A percentile compares a stretch with the other conserved stretches of the same genome.
Conservation (phyloP, 2,329 filamentous ascomycete genomes). For the Lachnellula suecica region DNA sequence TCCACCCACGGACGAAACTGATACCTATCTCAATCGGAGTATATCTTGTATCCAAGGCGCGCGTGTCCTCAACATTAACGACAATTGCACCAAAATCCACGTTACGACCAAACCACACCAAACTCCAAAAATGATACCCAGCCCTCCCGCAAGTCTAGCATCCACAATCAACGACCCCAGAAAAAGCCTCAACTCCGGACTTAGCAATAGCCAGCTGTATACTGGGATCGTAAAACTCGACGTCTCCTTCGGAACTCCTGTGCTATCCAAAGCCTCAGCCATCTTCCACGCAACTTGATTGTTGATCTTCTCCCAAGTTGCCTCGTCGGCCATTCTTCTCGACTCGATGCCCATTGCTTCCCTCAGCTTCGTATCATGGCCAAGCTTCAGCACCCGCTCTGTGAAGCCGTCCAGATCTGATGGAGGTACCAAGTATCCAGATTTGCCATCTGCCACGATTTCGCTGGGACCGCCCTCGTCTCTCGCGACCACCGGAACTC, state of each 20-base stretch:
- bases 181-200: slow-evolving; percentile 16
- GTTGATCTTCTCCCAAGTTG: slow-evolving; percentile 72
- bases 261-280: slow-evolving; percentile 36
- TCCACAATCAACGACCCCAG: slow-evolving; percentile 19
- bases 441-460: slow-evolving; percentile 58
- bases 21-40: background rate
- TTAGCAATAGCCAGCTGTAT: slow-evolving; percentile 25
- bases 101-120: slow-evolving; percentile 29
- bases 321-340: slow-evolving; percentile 57
- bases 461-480: slow-evolving; percentile 70
- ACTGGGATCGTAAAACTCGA: slow-evolving; percentile 18
- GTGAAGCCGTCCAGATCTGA: slow-evolving; percentile 60
- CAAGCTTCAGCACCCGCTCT: slow-evolving; percentile 48
- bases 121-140: slow-evolving; percentile 28
- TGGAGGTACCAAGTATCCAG: slow-evolving; percentile 61
- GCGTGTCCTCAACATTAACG: slow-evolving; percentile 13
- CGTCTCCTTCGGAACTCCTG: background rate
- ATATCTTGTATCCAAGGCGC: slow-evolving; percentile 8
- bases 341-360: slow-evolving; percentile 46
- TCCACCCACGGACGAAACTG: background rate
- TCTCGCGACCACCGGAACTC: slow-evolving; percentile 66
- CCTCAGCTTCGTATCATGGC: slow-evolving; percentile 44
- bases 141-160: slow-evolving; percentile 19
- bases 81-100: slow-evolving; percentile 25
- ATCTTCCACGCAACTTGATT: slow-evolving; percentile 67